Evolutionary conservation across 306 rosid genomes (phyloP).

Genomic region (Ceratonia siliqua): DNA sequence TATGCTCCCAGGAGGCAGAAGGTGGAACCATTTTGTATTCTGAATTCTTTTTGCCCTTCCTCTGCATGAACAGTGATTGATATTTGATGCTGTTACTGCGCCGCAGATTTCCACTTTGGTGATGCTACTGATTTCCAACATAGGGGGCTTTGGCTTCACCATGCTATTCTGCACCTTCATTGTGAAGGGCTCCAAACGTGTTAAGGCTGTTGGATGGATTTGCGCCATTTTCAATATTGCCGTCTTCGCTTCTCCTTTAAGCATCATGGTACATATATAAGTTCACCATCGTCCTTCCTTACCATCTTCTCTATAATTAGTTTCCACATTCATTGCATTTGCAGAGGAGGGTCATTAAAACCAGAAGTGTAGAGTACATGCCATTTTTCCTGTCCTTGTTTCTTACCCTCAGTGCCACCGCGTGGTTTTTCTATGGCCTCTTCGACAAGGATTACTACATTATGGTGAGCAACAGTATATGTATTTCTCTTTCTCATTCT

Average conservation of each 20-base stretch:
- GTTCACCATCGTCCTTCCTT: not conserved
- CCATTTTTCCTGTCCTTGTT: slow-evolving; percentile 64
- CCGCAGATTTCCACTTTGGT: slow-evolving; percentile 50
- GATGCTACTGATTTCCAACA: slow-evolving; percentile 37
- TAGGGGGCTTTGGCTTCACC: slow-evolving; percentile 46
- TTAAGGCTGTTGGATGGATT: slow-evolving; percentile 54
- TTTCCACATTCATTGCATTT: slow-evolving; percentile 30
- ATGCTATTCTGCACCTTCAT: slow-evolving; percentile 33
- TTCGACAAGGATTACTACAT: slow-evolving; percentile 57
- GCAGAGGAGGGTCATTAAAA: slow-evolving; percentile 69
- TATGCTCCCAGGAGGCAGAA: slow-evolving; percentile 55
- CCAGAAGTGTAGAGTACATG: slow-evolving; percentile 71
- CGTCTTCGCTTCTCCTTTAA: slow-evolving; percentile 74
- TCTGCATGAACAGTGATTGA: too few relatives aligned
- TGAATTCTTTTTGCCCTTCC: not conserved
- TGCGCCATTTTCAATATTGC: slow-evolving; percentile 65
- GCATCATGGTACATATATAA: slow-evolving; percentile 52
- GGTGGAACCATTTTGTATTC: slow-evolving; percentile 38
- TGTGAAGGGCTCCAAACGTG: slow-evolving; percentile 36
- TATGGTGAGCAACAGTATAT: slow-evolving; percentile 49
- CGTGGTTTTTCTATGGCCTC: slow-evolving; percentile 74
- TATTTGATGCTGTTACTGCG: too few relatives aligned
- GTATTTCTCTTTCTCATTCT: not conserved
- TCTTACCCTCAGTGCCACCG: slow-evolving; percentile 58
- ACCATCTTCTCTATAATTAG: not conserved